Base-by-base conservation (phyloP, 2,329 filamentous ascomycete species). In the Aspergillus aculeatinus region DNA sequence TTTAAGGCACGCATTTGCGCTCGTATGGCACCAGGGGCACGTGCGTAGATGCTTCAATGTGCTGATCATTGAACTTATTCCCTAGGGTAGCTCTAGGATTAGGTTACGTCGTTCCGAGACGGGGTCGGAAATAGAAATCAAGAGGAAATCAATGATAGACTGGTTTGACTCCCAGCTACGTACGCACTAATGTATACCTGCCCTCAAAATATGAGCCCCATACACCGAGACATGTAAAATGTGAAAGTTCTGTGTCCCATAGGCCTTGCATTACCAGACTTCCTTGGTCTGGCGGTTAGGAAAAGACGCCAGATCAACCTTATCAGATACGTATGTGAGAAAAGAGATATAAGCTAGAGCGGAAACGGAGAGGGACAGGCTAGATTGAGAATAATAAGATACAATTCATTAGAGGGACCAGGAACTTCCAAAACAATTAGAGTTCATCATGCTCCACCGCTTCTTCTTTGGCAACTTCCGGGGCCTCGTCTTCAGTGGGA, bases 391-490 rank as follows among this genome's bases (percentile, higher is more conserved):
- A 27, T 23, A 35, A 39, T 48, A 62, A 21, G 48, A 53, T 57
- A 60, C 51, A 61, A 57, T 25, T 57, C 33, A 39, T 56, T 51
- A 48, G 39, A 55, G n/a, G 23, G 53, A 19, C 47, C 25, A 60
- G 23, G 35, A 25, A 49, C 59, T 48, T 54, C 48, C 19, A 16
- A 48, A 23, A 48, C 31, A 56, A 56, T 68, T 75, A 79, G 64
- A 79, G 65, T 67, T 79, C 76, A 66, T 79, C 76, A 59, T 79
- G 76, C 10, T 64, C 67, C 51, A 68, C 62, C 61, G 68, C 68
- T 48, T 76, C 67, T 27, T 70, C 71, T 16, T 63, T 57, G 31
- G 64, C 59, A 27, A 62, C 60, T 50, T 68, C 65, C 51, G 70
- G 58, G 27, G 65, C 52, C 55, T 72, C 62, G 16, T 62, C 21